A percentile compares a stretch with the other conserved stretches of the same genome.
Conservation (phyloP, 2,329 filamentous ascomycete genomes). For the Beauveria pseudobassiana region DNA sequence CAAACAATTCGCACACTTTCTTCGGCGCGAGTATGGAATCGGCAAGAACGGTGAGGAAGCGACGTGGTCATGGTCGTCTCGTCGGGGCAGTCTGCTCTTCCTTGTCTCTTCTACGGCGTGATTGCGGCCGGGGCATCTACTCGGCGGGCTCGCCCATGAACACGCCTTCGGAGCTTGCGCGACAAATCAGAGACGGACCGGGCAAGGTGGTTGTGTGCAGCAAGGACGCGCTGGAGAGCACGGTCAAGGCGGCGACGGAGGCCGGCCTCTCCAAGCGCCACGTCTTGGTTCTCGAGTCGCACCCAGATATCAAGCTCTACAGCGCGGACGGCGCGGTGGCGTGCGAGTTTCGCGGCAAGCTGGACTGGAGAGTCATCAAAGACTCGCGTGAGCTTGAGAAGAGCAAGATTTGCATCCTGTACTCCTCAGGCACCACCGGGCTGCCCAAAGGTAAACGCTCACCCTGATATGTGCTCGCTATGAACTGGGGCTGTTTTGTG, state of each 20-base stretch:
- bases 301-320: constrained; percentile 20
- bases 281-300: constrained; percentile 43
- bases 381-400: constrained; percentile 36
- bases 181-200: constrained; percentile 30
- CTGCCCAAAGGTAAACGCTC: constrained; percentile 32
- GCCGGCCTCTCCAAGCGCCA: constrained; percentile 34
- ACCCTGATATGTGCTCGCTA: not conserved
- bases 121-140: constrained; percentile 54
- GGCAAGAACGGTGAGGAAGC: constrained; percentile 38
- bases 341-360: constrained; percentile 25
- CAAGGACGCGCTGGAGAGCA: constrained; percentile 37
- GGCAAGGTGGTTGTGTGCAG: constrained; percentile 37
- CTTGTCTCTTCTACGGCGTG: constrained; percentile 46
- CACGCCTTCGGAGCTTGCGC: constrained; percentile 42
- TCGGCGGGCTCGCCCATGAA: constrained; percentile 44
- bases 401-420: constrained; percentile 35
- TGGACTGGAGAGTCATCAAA: constrained; percentile 48
- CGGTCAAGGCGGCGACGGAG: constrained; percentile 40
- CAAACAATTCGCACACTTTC: constrained; percentile 45
- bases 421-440: constrained; percentile 43
- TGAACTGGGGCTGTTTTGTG: too few relatives aligned
- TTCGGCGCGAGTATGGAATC: constrained; percentile 45
- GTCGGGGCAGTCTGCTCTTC: constrained; percentile 47
- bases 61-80: constrained; percentile 51
- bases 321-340: constrained; percentile 18